Evolutionary conservation across 2,329 filamentous ascomycete genomes (phyloP), one percentile per base, ranked within the genome.

Genomic region (Neofusicoccum cordaticola): DNA sequence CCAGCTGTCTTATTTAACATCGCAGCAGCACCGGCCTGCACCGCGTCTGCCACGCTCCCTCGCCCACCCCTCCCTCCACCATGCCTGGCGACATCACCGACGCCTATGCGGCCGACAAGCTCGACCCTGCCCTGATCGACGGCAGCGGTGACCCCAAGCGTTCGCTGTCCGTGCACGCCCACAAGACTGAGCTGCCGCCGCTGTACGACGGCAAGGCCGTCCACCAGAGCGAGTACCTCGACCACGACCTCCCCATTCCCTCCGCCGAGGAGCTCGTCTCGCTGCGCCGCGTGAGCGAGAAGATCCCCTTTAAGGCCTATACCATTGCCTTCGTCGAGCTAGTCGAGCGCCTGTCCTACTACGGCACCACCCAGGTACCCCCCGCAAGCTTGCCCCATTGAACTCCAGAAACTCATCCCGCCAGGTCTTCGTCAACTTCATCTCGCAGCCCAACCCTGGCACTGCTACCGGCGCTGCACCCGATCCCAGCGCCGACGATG

Each of bases 301-400:
- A 65, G 19, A 77, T 77, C 39, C 73, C 75, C 12, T 73, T 72
- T 71, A 74, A 70, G 64, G 74, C 72, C 1, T 77, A 71, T 71
- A 76, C 74, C 62, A 75, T 77, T 53, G 75, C 74, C 41, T 77
- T 77, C 57, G 73, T 78, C 63, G 76, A 77, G 63, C 68, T 77
- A 17, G 70, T 73, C 19, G 75, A 78, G 73, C 75, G 75, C 61
- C 73, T 78, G 69, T 75, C 73, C 44, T 78, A 76, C 71, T 78
- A 78, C 58, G 75, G 75, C 47, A 76, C 74, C 22, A 68, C 70
- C 9, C 62, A 64, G 50, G 61, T 53, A 17, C 34, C 12, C 8
- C 9, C 37, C 7, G 4, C 9, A 13, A 6, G 13, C 27, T 11
- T 2, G 17, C 27, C 15, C 4, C 22, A 9, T 13, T 19, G 53